Conservation (phyloP, 139 green algal species). For the Marvania coccoides region DNA sequence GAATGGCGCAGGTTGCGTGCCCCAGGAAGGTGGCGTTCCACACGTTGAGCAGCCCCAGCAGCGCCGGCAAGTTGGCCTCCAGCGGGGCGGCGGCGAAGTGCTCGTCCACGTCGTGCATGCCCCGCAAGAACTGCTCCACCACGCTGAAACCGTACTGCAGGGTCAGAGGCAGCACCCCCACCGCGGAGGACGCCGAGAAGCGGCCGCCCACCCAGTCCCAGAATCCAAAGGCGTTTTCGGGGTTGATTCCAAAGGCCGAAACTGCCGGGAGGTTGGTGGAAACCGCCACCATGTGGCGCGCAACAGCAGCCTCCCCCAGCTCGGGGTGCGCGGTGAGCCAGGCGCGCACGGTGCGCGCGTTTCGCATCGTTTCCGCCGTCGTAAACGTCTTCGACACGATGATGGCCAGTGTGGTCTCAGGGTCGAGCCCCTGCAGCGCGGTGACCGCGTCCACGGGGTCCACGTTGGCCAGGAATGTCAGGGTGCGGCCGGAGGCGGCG, state of each 20-base stretch:
- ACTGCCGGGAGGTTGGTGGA: conserved; percentile 98
- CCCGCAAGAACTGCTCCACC: conserved; percentile 79
- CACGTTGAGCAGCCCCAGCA: conserved; percentile 86
- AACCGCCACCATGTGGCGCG: conserved; percentile 99
- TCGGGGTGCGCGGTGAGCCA: conserved; percentile 75
- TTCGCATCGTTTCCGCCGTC: conserved; percentile 99
- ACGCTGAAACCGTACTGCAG: conserved; percentile 96
- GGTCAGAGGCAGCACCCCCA: conserved; percentile 90
- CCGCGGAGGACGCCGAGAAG: conserved; percentile 93
- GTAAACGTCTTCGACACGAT: conserved; percentile 99
- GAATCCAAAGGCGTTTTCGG: conserved; percentile 97
- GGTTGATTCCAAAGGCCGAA: conserved; percentile 97
- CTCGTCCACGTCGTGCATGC: conserved; percentile 80
- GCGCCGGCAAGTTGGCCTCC: conserved; percentile 89
- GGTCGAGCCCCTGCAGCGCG: conserved; percentile 71
- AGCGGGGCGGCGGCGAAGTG: conserved; percentile 88
- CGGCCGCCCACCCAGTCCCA: conserved; percentile 97
- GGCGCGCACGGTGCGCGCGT: conserved; percentile 87
- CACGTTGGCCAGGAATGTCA: conserved; percentile 98
- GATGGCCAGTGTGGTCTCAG: conserved; percentile 91
- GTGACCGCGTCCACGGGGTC: conserved; percentile 96
- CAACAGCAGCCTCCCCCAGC: conserved; percentile 73
- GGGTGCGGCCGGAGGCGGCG: conserved; percentile 52
- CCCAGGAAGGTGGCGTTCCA: conserved; percentile 98
- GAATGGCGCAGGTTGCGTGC: conserved; percentile 84